phyloP scores from a whole-genome alignment of 371 early-diverging fungal species.

The Lichtheimia ornata region DNA sequence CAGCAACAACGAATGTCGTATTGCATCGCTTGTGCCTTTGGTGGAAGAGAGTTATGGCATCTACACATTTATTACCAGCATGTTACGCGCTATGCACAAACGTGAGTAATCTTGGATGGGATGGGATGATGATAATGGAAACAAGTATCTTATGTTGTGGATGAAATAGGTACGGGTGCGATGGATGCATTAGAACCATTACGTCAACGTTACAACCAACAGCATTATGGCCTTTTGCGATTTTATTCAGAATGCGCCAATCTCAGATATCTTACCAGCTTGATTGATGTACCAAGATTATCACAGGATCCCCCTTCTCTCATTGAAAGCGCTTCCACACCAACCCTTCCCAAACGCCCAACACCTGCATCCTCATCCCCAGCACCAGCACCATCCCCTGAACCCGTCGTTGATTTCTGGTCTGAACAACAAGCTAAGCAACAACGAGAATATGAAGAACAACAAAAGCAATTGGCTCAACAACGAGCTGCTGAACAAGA shows the following conservation, averaged over 20 bases:
- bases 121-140: not conserved
- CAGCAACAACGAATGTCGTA: constrained; percentile 92
- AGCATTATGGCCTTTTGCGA: constrained; percentile 82
- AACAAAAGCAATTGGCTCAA: constrained; percentile 64
- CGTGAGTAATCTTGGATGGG: constrained; percentile 52
- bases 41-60: constrained; percentile 96
- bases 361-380: constrained; percentile 17
- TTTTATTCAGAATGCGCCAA: constrained; percentile 93
- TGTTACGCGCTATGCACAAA: constrained; percentile 96
- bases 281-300: constrained; percentile 90
- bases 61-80: constrained; percentile 92
- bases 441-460: constrained; percentile 73
- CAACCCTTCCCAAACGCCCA: constrained; percentile 42
- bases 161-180: constrained; percentile 56
- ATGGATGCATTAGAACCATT: constrained; percentile 89
- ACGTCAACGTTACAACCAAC: constrained; percentile 81
- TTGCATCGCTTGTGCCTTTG: constrained; percentile 95
- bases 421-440: constrained; percentile 69
- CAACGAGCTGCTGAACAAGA: constrained; percentile 66
- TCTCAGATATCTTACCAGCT: constrained; percentile 87
- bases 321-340: constrained; percentile 47
- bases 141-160: not conserved
- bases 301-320: constrained; percentile 77
- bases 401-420: constrained; percentile 59
- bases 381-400: not conserved